Percentiles rank a stretch among this genome's conserved stretches.
Conservation (phyloP, 1,284 basidiomycete genomes). For the Pyrrhoderma lamaoense region DNA sequence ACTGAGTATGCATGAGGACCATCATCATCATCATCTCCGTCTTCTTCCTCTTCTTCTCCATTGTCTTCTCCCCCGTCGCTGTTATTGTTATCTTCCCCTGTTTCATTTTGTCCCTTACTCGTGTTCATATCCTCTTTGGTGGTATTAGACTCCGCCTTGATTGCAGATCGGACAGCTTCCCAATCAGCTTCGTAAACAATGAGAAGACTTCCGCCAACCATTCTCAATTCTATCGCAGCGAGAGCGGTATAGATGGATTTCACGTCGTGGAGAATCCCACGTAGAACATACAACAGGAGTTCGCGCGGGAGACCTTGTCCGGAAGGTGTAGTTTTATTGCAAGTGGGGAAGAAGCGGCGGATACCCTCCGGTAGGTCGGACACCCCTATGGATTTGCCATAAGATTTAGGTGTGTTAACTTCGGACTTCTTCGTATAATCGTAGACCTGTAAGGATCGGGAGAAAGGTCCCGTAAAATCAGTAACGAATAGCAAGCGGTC, state of each 20-base stretch:
- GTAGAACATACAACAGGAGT: slow-evolving; percentile 49
- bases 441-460: slow-evolving; percentile 51
- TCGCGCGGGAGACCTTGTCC: slow-evolving; percentile 20
- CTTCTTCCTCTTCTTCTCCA: slow-evolving; percentile 25
- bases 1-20: slow-evolving; percentile 54
- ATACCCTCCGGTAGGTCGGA: slow-evolving; percentile 70
- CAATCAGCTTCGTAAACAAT: slow-evolving; percentile 79
- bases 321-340: slow-evolving; percentile 17
- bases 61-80: slow-evolving; percentile 26
- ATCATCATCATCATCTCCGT: slow-evolving; percentile 28
- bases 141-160: slow-evolving; percentile 27
- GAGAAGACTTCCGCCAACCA: slow-evolving; percentile 77
- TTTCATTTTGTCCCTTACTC: no score
- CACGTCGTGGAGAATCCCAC: slow-evolving; percentile 55
- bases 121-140: no score
- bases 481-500: no score
- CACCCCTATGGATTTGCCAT: slow-evolving; percentile 70
- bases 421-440: slow-evolving; percentile 48
- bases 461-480: neutral
- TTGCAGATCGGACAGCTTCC: slow-evolving; percentile 31
- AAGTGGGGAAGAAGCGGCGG: slow-evolving; percentile 69
- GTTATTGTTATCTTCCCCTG: slow-evolving; percentile 24
- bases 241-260: slow-evolving; percentile 52
- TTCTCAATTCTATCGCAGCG: slow-evolving; percentile 58
- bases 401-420: slow-evolving; percentile 65